Conservation (phyloP, 2,329 filamentous ascomycete species). For the Orbilia oligospora region DNA sequence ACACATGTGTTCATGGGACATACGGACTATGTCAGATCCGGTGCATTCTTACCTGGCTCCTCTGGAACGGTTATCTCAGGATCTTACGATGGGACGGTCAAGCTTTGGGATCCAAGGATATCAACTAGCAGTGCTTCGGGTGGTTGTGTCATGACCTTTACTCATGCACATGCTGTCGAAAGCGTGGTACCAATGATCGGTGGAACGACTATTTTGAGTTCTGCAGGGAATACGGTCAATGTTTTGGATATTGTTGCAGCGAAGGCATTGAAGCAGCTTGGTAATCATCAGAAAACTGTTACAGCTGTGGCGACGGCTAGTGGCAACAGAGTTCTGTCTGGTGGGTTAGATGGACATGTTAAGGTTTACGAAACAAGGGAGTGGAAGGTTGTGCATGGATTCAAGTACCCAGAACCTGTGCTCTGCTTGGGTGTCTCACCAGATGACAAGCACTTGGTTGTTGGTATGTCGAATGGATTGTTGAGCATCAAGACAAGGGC, state of each 20-base stretch:
- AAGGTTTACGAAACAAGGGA: conserved; percentile 94
- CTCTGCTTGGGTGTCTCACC: conserved; percentile 82
- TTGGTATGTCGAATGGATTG: conserved; percentile 95
- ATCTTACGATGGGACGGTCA: conserved; percentile 93
- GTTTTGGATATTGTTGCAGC: conserved; percentile 94
- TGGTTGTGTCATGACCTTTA: conserved; percentile 84
- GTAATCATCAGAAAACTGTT: conserved; percentile 98
- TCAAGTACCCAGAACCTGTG: conserved; percentile 93
- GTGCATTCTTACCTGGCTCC: conserved; percentile 80
- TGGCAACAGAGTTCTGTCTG: conserved; percentile 84
- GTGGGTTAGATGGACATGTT: conserved; percentile 93
- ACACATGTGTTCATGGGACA: conserved; percentile 86
- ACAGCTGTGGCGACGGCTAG: conserved; percentile 76
- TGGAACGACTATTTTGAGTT: conserved; percentile 86
- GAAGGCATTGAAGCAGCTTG: conserved; percentile 86
- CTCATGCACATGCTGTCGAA: conserved; percentile 91
- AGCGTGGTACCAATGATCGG: conserved; percentile 87
- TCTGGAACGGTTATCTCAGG: conserved; percentile 81
- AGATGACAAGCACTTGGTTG: conserved; percentile 92
- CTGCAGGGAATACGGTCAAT: conserved; percentile 87
- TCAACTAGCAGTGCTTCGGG: conserved; percentile 70
- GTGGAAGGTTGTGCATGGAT: conserved; percentile 96
- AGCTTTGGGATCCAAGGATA: conserved; percentile 90
- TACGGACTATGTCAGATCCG: conserved; percentile 90
- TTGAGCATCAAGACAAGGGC: conserved; percentile 91